Conservation (phyloP, 2,329 filamentous ascomycete genomes). For the Fusarium heterosporum region DNA sequence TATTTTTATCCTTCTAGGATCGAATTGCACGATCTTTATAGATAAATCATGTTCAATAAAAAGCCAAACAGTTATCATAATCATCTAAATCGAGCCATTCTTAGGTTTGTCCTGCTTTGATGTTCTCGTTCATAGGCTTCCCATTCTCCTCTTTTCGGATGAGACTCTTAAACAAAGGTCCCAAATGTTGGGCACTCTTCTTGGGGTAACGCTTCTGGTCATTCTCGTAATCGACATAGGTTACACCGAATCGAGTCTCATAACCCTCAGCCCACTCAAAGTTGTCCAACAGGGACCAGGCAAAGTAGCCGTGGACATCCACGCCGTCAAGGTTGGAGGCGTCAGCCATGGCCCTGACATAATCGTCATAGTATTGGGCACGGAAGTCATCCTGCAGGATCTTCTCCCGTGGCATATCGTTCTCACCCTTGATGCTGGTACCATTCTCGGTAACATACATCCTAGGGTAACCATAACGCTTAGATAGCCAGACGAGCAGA, state of each 20-base stretch:
- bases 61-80: conserved; percentile 9
- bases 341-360: conserved; percentile 80
- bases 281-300: conserved; percentile 91
- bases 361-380: conserved; percentile 80
- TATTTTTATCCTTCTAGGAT: not conserved
- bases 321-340: conserved; percentile 79
- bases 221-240: conserved; percentile 83
- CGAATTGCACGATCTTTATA: not conserved
- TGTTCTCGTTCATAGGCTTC: conserved; percentile 17
- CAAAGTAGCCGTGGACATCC: conserved; percentile 82
- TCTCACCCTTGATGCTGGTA: conserved; percentile 85
- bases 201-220: conserved; percentile 85
- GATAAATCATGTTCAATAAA: conserved; percentile 5
- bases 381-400: conserved; percentile 87
- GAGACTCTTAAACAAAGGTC: conserved; percentile 76
- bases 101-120: conserved; percentile 30
- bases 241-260: conserved; percentile 86
- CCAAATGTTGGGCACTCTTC: conserved; percentile 81
- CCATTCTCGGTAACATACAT: conserved; percentile 94
- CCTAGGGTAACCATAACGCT: conserved; percentile 78
- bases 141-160: conserved; percentile 67
- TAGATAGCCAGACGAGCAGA: conserved; percentile 80
- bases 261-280: conserved; percentile 95
- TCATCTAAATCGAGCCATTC: conserved; percentile 5
- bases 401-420: conserved; percentile 75